These are phyloP conservation scores for Gnomoniopsis smithogilvyi DNA, from an alignment of 2,329 filamentous ascomycete species.

Conservation along the genomic window DNA sequence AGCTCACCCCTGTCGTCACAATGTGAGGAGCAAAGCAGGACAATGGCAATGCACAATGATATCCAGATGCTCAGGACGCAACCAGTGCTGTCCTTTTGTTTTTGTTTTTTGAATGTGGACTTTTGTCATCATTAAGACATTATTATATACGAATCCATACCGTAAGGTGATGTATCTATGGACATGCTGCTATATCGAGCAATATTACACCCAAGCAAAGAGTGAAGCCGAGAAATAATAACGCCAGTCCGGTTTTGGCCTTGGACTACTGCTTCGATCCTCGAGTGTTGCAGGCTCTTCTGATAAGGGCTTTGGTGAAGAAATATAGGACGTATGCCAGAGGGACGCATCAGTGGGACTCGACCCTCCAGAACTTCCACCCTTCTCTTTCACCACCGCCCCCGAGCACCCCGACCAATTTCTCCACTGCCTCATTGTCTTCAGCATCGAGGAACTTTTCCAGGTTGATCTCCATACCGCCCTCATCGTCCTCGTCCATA, in stretches of 20 bases:
- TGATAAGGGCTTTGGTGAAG: not conserved
- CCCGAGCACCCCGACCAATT: slow-evolving; percentile 76
- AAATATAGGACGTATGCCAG: too few species aligned
- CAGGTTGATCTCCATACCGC: slow-evolving; percentile 88
- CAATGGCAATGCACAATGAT: not conserved
- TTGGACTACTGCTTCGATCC: too few species aligned
- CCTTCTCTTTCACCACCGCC: slow-evolving; percentile 67
- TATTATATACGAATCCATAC: not conserved
- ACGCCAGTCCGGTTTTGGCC: too few species aligned
- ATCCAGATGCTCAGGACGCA: not conserved
- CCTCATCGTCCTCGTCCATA: slow-evolving; percentile 70
- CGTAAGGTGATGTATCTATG: not conserved
- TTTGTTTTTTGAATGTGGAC: not conserved
- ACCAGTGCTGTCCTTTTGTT: not conserved
- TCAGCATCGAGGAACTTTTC: slow-evolving; percentile 79
- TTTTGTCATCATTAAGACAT: slow-evolving; percentile 4
- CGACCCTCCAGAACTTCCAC: slow-evolving; percentile 83
- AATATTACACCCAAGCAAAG: not conserved
- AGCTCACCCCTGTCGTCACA: not conserved
- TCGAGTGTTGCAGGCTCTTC: not conserved
- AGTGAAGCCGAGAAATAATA: not conserved
- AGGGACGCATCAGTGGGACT: slow-evolving; percentile 33
- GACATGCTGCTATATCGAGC: not conserved
- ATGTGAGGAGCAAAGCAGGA: not conserved
- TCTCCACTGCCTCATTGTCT: slow-evolving; percentile 81